Evolutionary conservation across 305 asterid genomes (phyloP), one percentile per base, ranked within the genome.

Genomic region (Rubia occidens): DNA sequence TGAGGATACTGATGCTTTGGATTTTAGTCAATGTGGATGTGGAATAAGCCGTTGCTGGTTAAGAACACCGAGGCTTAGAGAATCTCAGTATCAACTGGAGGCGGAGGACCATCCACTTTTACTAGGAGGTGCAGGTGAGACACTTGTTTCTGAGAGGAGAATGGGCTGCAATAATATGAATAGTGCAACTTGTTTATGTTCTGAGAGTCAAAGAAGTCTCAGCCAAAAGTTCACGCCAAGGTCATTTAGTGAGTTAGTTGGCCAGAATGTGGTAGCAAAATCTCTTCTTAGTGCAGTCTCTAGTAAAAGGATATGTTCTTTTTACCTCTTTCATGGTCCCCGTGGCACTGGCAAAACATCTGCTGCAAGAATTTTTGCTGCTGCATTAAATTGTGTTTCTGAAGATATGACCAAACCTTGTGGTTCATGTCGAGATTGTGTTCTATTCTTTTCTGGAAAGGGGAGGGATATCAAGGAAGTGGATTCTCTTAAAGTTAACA

Each of bases 291-390:
- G 63, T 51, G 84, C 87, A 51, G 78, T 89, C 77, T 78, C 85
- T 39, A 82, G 37, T 43, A 79, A 75, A 53, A 75, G 68, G 77
- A 79, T 89, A 77, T 58, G 76, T 75, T 79, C 95, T 6, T 76
- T 86, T 26, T 87, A 83, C 75, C 78, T 91, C 70, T 91, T 89
- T 67, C 87, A 91, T 67, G 97, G 97, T 47, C 96, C 95, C 9
- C 86, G 89, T 68, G 97, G 97, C 62, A 88, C 93, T 14, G 96
- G 97, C 1, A 91, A 91, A 76, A 88, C 95, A 60, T 86, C 89
- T 1, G 87, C 91, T 9, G 76, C 97, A 51, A 82, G 89, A 74
- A 78, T 91, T 60, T 91, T 91, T 77, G 88, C 97, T 21, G 97
- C 96, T 6, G 93, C 97, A 2, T 67, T 91, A 66, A 91, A 91